Evolutionary conservation across 2,329 filamentous ascomycete species (phyloP).

Genomic region (Thelonectria blattea): DNA sequence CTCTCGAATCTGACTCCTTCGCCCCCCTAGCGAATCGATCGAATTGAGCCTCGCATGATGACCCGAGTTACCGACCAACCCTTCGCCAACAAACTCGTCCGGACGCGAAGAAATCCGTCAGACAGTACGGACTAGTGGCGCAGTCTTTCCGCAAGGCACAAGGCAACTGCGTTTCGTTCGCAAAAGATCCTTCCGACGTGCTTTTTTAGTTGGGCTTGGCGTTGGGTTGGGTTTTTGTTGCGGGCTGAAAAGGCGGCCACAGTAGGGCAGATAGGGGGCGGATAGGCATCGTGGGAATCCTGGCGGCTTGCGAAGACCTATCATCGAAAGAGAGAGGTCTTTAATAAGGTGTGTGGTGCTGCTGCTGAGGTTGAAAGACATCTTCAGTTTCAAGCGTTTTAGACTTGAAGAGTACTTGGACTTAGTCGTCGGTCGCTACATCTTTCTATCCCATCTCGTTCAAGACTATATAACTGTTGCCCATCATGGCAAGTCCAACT

Average conservation of each 20-base stretch:
- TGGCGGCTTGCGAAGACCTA: background rate
- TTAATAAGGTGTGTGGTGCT: background rate
- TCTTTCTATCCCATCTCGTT: background rate
- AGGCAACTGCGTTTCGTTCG: background rate
- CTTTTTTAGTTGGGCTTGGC: background rate
- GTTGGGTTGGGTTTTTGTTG: background rate
- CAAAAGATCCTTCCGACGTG: no score
- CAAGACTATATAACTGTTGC: background rate
- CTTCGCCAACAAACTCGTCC: no score
- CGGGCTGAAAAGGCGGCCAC: no score
- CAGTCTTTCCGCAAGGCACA: background rate
- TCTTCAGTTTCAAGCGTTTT: background rate
- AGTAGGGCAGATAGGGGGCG: background rate
- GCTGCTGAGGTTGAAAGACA: background rate
- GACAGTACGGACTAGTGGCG: no score
- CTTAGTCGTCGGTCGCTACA: no score
- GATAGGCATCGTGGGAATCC: background rate
- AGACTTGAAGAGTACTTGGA: no score
- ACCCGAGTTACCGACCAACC: no score
- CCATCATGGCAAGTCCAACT: conserved; percentile 10
- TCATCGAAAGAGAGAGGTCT: no score
- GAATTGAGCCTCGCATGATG: background rate
- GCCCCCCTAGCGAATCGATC: background rate
- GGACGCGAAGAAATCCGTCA: no score
- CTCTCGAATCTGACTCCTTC: background rate